Base-by-base conservation (phyloP, 1,139 yeast genomes). In the Trichomonascaceae sp. region DNA sequence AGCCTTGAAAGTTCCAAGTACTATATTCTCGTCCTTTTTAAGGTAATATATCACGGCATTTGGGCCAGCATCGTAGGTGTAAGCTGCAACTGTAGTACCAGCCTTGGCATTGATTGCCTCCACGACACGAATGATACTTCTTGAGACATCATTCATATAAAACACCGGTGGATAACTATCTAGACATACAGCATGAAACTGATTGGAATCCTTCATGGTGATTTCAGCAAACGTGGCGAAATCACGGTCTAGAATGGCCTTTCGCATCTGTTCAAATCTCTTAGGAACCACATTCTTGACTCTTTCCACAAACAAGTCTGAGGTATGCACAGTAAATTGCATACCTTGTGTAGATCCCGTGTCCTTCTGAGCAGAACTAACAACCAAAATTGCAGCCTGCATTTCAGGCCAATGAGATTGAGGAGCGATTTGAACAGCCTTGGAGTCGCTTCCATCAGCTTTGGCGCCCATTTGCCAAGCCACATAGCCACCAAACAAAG, bases 41-140 rank as follows among this genome's bases (percentile, higher is more conserved):
- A 85, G 83, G 69, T 91, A 93, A 75, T 93, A 93, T 58, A 93
- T 81, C 50, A 93, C 99, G 13, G 97, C 96, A 73, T 93, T 93
- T 69, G 99, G 99, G 66, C 99, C 99, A 43, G 99, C 99, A 70
- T 93, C 99, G 67, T 87, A 93, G 2, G 99, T 95, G 72, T 93
- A 93, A 41, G 98, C 98, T 22, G 96, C 97, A 53, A 90, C 77
- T 17, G 79, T 78, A 63, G 79, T 76, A 51, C 87, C 87, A 3
- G 75, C 75, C 10, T 60, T 60, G 60, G 78, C 84, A 68, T 93
- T 93, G 69, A 93, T 82, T 55, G 78, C 75, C 70, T 93, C 96
- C 41, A 91, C 81, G 55, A 90, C 76, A 64, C 87, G 87, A 63
- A 95, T 87, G 66, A 91, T 83, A 58, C 84, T 85, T 65, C 87